Base-by-base conservation (phyloP, 208 protist species). In the Trypanosoma cruzi region DNA sequence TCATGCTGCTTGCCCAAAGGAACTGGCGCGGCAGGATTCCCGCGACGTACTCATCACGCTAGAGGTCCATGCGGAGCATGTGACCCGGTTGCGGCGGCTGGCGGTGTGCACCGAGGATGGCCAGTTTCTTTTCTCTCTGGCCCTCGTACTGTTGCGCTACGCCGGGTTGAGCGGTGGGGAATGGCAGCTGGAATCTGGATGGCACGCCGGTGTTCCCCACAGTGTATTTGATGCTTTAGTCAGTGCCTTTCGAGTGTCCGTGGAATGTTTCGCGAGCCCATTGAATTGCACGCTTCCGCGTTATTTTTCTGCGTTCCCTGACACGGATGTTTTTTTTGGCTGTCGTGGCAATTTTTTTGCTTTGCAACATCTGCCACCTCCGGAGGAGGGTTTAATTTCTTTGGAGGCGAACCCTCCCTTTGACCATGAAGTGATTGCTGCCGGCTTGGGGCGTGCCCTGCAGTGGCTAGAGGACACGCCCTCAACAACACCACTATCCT, bases 371-470 rank as follows among this genome's bases (percentile, higher is more conserved):
- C 31, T 54, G 26, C 24, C 16, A 34, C 42, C n/a, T 13, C 10
- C 24, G n/a, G 44, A 64, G 32, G 60, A 42, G 0, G 68, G 32
- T 8, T 16, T 18, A 29, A 26, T 81, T 22, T 57, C 68, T 7
- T 37, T 81, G 13, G 80, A 85, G 68, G 74, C 69, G 48, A 85
- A 81, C 54, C 80, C 80, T 20, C 80, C 80, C 1, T 81, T 85
- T 52, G 64, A 81, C 52, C 71, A 85, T 64, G 68, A 74, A 13
- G 75, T 81, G 16, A 73, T 85, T 36, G 75, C 71, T 2, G 70
- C 75, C 5, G 66, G 70, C 54, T 79, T 85, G 48, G 22, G 24
- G 46, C 80, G 77, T 46, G 69, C 77, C 10, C 61, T 79, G 55
- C 14, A 37, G 53, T 79, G 66, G 57, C 34, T 85, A 26, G 42